These are phyloP conservation scores for Hyaloperonospora brassicae DNA, from an alignment of 352 stramenopile genomes.

Conservation along the genomic window DNA sequence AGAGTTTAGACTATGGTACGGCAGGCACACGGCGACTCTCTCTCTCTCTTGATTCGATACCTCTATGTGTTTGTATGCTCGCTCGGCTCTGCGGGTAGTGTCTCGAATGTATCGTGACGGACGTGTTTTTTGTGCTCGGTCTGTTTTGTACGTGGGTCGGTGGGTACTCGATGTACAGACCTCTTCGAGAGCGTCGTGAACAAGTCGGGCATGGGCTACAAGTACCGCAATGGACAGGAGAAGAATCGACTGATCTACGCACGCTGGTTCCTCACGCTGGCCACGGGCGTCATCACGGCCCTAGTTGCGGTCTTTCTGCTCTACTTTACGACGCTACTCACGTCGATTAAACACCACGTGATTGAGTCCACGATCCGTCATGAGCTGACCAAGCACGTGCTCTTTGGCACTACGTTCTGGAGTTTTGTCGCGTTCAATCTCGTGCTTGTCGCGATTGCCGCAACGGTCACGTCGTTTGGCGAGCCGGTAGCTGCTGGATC, in stretches of 20 bases:
- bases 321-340: conserved; percentile 65
- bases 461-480: conserved; percentile 58
- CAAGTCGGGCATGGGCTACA: conserved; percentile 76
- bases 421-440: conserved; percentile 62
- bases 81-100: too few relatives aligned
- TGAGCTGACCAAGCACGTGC: conserved; percentile 46
- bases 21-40: neutral
- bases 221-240: conserved; percentile 74
- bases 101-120: too few relatives aligned
- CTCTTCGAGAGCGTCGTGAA: conserved; percentile 85
- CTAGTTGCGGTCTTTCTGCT: conserved; percentile 73
- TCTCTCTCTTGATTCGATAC: neutral
- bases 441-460: conserved; percentile 62
- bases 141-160: too few relatives aligned
- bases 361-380: conserved; percentile 56
- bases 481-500: conserved; percentile 76
- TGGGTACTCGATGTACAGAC: conserved; percentile 25
- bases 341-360: conserved; percentile 61
- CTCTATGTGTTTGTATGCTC: too few relatives aligned
- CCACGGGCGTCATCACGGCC: conserved; percentile 66
- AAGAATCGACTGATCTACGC: conserved; percentile 72
- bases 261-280: conserved; percentile 71
- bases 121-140: too few relatives aligned
- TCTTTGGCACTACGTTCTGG: conserved; percentile 72
- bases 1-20: conserved; percentile 80